These are phyloP conservation scores for Tilletia caries DNA, from an alignment of 1,284 basidiomycete species.

Conservation along the genomic window DNA sequence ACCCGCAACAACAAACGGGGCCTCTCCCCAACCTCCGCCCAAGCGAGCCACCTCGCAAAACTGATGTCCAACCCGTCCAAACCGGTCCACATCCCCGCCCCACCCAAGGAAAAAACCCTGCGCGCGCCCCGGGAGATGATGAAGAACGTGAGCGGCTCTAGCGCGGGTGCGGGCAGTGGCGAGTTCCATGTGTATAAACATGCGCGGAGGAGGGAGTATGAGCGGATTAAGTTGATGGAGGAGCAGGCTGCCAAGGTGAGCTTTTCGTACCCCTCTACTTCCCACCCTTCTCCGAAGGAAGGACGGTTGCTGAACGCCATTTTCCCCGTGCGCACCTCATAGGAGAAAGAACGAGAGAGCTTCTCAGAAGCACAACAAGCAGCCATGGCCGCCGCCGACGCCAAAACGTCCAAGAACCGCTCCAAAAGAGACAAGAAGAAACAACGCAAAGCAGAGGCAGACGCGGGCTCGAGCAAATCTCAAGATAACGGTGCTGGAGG, in stretches of 20 bases:
- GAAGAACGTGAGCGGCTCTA: conserved; percentile 64
- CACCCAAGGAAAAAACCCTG: conserved; percentile 28
- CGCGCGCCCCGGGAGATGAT: conserved; percentile 61
- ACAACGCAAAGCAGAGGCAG: neutral
- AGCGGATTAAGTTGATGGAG: conserved; percentile 85
- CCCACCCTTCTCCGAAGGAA: neutral
- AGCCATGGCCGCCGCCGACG: neutral
- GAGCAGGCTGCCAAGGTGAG: conserved; percentile 73
- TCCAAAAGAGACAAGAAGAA: conserved; percentile 11
- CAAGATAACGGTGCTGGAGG: neutral
- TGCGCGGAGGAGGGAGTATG: conserved; percentile 85
- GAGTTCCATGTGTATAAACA: conserved; percentile 90
- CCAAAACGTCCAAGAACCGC: conserved; percentile 16
- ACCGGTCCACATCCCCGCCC: conserved; percentile 31
- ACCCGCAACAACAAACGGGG: neutral
- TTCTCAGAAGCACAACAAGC: conserved; percentile 11
- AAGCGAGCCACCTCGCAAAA: conserved; percentile 40
- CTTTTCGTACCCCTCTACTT: conserved; percentile 16
- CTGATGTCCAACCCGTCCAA: conserved; percentile 45
- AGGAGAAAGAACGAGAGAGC: conserved; percentile 25
- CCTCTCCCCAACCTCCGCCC: conserved; percentile 35
- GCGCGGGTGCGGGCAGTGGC: conserved; percentile 51
- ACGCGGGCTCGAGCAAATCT: neutral
- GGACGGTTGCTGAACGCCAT: neutral
- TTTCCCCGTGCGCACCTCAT: neutral